Evolutionary conservation across 345 rosid genomes (phyloP), one percentile per base, ranked within the genome.

Genomic region (Heritiera fomes): DNA sequence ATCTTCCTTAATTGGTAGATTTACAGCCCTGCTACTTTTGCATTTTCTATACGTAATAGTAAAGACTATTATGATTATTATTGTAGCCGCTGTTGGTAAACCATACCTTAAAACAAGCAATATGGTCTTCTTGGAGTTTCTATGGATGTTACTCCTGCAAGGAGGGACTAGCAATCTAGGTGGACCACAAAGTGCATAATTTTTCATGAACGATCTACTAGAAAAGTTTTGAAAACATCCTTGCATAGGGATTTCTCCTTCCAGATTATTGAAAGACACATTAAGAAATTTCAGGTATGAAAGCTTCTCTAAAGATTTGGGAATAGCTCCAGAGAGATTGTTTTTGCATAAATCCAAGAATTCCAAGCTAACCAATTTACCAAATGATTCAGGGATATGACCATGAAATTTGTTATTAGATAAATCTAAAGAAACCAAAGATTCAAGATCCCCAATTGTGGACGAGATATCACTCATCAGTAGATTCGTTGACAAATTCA

Each of bases 301-400:
- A 20, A 50, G 47, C 69, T 7, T 68, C 6, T 75, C 68, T 10
- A 77, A 12, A 6, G 72, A 65, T 52, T 30, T 65, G 0, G 79
- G 64, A 64, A 64, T 65, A 5, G 4, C 7, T 50, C 72, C 79
- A 10, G 76, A 78, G 18, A 71, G 43, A 8, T 30, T 49, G 23
- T 71, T 71, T 6, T 30, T 13, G 23, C 14, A 6, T 13, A 82
- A 45, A 78, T 78, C 79, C 67, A 83, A 65, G 13, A 4, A 47
- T 14, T 38, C 12, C 46, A 83, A 23, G 55, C 75, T 75, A 12
- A 7, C 43, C 62, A 69, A 41, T 10, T 1, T 13, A 28, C 13
- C 68, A 23, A 67, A 68, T 60, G 59, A 34, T 34, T 34, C 38
- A 34, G 38, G 38, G 38, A 34, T 34, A 34, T 34, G 38, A 34